These are phyloP conservation scores for Phialophora tarda DNA, from an alignment of 2,329 filamentous ascomycete genomes.

Conservation along the genomic window DNA sequence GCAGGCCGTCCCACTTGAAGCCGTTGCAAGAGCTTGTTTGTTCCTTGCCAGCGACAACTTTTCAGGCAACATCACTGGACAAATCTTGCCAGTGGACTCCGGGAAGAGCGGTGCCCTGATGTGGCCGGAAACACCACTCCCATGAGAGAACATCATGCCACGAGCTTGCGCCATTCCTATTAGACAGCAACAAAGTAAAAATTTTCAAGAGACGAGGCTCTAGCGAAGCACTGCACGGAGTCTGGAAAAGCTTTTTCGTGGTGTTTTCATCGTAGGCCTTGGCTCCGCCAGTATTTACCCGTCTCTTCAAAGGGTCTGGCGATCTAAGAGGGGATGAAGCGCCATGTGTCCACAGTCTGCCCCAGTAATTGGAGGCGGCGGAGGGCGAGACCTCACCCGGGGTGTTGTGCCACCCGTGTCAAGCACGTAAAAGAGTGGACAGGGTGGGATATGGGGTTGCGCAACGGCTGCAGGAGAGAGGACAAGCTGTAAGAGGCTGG, in stretches of 20 bases:
- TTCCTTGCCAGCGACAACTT: constrained; percentile 56
- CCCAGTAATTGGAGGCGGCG: constrained; percentile 7
- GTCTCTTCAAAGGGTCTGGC: not conserved
- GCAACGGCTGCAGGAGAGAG: not conserved
- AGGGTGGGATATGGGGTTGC: constrained; percentile 14
- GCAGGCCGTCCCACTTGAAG: constrained; percentile 47
- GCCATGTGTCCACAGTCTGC: constrained; percentile 7
- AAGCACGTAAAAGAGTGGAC: constrained; percentile 5
- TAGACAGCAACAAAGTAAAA: not conserved
- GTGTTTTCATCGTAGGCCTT: not conserved
- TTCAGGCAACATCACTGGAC: constrained; percentile 53
- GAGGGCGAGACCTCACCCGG: constrained; percentile 15
- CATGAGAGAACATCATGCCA: not conserved
- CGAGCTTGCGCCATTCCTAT: not conserved
- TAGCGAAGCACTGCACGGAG: not conserved
- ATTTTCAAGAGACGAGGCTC: not conserved
- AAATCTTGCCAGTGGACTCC: constrained; percentile 53
- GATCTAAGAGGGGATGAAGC: not conserved
- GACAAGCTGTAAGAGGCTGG: constrained; percentile 16
- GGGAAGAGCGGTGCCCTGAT: constrained; percentile 54
- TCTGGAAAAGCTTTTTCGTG: not conserved
- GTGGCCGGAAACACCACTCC: constrained; percentile 39
- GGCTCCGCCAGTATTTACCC: not conserved
- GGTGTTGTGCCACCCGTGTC: constrained; percentile 1
- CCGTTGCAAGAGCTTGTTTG: constrained; percentile 53